Evolutionary conservation across 1,139 yeast genomes (phyloP).

Genomic region (Kurtzmaniella quercitrusa): DNA sequence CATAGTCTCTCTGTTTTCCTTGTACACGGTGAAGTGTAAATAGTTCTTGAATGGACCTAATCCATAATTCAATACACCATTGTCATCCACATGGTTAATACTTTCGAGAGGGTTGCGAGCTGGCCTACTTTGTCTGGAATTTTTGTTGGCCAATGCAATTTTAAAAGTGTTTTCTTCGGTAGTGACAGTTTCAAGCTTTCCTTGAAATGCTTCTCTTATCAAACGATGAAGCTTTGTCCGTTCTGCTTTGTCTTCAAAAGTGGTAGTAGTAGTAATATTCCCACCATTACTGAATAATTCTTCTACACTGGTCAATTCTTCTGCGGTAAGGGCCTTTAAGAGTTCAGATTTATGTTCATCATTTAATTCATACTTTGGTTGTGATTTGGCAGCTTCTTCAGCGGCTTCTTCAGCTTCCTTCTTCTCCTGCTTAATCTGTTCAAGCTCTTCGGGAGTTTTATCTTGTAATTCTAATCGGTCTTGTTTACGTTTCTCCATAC

Average conservation of each 20-base stretch:
- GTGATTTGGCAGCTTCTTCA: constrained; percentile 10
- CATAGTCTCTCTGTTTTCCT: constrained; percentile 97
- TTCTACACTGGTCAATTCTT: constrained; percentile 53
- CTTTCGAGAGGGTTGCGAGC: constrained; percentile 35
- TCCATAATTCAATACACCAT: constrained; percentile 48
- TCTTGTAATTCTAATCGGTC: constrained; percentile 33
- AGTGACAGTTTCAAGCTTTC: constrained; percentile 76
- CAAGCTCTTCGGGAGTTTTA: constrained; percentile 34
- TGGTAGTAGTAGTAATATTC: constrained; percentile 54
- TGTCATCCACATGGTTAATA: constrained; percentile 47
- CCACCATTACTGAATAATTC: constrained; percentile 53
- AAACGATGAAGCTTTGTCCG: constrained; percentile 78
- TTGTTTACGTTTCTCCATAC: constrained; percentile 41
- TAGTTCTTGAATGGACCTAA: constrained; percentile 67
- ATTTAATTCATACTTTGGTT: constrained; percentile 41
- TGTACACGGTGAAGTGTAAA: constrained; percentile 77
- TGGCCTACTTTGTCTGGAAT: constrained; percentile 15
- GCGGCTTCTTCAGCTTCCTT: constrained; percentile 16
- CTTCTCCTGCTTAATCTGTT: constrained; percentile 26
- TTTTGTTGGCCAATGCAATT: constrained; percentile 44
- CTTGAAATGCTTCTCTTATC: constrained; percentile 68
- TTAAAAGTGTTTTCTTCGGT: constrained; percentile 62
- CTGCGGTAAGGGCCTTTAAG: constrained; percentile 52
- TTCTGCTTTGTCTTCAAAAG: constrained; percentile 60
- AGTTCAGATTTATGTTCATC: constrained; percentile 45